These are phyloP conservation scores for Thelonectria discophora DNA, from an alignment of 2,329 filamentous ascomycete species.

Conservation along the genomic window DNA sequence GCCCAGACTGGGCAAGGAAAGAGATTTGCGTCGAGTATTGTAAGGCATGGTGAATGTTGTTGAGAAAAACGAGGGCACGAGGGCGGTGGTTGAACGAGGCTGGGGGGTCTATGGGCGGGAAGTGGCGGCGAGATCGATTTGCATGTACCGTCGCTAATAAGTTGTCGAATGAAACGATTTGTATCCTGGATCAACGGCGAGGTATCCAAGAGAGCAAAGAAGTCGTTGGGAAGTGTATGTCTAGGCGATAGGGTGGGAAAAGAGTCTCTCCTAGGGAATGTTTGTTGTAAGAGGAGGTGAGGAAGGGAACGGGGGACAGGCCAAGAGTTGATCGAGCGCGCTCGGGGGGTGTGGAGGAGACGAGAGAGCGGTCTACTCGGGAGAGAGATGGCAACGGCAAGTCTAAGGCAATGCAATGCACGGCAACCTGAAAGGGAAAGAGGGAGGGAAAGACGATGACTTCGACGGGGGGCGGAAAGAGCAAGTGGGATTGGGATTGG, in stretches of 20 bases:
- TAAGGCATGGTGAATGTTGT: slow-evolving; percentile 74
- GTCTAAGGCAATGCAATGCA: slow-evolving; percentile 32
- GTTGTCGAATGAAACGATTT: slow-evolving; percentile 29
- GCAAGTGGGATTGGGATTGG: slow-evolving; percentile 23
- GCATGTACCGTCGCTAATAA: slow-evolving; percentile 28
- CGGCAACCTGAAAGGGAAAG: slow-evolving; percentile 20
- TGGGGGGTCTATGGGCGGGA: slow-evolving; percentile 28
- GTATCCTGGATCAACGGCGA: slow-evolving; percentile 25
- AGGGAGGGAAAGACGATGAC: slow-evolving; percentile 29
- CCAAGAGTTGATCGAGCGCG: slow-evolving; percentile 35
- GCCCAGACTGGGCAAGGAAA: slow-evolving; percentile 91
- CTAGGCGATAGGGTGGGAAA: slow-evolving; percentile 24
- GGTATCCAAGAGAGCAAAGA: slow-evolving; percentile 28
- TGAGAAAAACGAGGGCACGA: slow-evolving; percentile 16
- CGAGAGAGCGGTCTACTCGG: slow-evolving; percentile 39
- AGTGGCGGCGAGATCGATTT: slow-evolving; percentile 29
- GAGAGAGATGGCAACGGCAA: slow-evolving; percentile 33
- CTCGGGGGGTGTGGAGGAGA: slow-evolving; percentile 34
- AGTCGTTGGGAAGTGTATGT: slow-evolving; percentile 20
- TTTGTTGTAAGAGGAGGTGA: slow-evolving; percentile 25
- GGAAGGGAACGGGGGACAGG: slow-evolving; percentile 31
- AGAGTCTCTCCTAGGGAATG: slow-evolving; percentile 18
- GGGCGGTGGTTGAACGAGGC: slow-evolving; percentile 14
- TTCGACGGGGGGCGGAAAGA: slow-evolving; percentile 19
- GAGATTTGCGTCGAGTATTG: slow-evolving; percentile 95